Evolutionary conservation across 2,329 filamentous ascomycete genomes (phyloP).

Genomic region (Xylaria sp.): DNA sequence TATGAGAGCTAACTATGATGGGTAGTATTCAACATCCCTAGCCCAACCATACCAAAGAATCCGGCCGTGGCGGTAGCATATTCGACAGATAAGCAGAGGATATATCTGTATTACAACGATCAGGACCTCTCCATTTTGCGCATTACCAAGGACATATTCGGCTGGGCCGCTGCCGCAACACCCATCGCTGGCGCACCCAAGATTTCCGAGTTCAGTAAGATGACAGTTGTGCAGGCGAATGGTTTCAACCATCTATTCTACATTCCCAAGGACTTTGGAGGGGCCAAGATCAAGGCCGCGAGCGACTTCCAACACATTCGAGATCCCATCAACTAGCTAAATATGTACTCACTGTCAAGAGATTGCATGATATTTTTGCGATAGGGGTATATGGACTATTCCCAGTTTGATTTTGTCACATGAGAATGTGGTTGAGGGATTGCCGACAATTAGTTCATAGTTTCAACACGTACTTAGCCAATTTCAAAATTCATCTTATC

Average conservation of each 20-base stretch:
- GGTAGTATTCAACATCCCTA: not conserved
- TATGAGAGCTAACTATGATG: constrained; percentile 2
- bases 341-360: constrained; percentile 16
- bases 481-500: too few species aligned
- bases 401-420: not conserved
- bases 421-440: too few species aligned
- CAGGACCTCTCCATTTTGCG: constrained; percentile 1
- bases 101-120: constrained; percentile 12
- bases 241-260: constrained; percentile 31
- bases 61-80: not conserved
- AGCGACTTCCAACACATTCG: not conserved
- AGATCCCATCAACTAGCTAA: not conserved
- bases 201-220: constrained; percentile 18
- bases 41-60: not conserved
- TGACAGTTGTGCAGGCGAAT: constrained; percentile 29
- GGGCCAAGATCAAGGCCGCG: not conserved
- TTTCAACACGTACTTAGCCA: too few species aligned
- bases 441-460: too few species aligned
- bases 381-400: not conserved
- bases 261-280: constrained; percentile 7
- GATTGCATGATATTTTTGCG: not conserved
- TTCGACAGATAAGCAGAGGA: not conserved
- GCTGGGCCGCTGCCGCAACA: constrained; percentile 1
- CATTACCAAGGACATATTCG: not conserved
- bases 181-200: not conserved